These are phyloP conservation scores for Coniochaeta sp. DNA, from an alignment of 2,329 filamentous ascomycete species.

Conservation along the genomic window DNA sequence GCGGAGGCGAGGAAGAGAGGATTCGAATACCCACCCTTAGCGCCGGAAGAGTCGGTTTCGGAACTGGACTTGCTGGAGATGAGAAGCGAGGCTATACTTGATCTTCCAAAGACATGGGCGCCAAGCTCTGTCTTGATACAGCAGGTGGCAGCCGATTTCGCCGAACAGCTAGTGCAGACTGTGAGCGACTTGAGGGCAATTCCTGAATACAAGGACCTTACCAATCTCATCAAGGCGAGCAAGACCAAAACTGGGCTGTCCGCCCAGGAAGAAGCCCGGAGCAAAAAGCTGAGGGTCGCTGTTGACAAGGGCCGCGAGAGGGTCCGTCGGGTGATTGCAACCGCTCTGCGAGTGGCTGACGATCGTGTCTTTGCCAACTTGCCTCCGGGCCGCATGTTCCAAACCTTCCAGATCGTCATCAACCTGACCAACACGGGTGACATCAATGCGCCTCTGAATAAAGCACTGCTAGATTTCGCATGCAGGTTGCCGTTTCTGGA, in stretches of 20 bases:
- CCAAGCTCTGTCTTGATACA: neutral
- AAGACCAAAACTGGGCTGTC: neutral
- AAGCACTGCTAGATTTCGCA: slow-evolving; percentile 15
- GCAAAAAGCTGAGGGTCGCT: neutral
- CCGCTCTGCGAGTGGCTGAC: neutral
- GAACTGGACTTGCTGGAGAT: neutral
- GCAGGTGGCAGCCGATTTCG: neutral
- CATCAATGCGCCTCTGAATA: slow-evolving; percentile 12
- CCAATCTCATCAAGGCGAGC: neutral
- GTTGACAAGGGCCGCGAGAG: neutral
- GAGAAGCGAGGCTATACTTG: neutral
- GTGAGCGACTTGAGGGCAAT: neutral
- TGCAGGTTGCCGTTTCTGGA: slow-evolving; percentile 12
- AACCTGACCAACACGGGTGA: slow-evolving; percentile 13
- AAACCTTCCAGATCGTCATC: slow-evolving; percentile 13
- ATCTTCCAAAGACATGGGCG: neutral
- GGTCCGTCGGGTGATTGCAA: neutral
- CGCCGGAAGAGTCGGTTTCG: neutral
- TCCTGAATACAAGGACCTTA: neutral
- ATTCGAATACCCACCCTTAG: neutral
- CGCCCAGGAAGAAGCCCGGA: neutral
- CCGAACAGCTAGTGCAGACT: neutral
- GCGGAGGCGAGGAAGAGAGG: neutral
- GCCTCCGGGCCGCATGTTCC: neutral
- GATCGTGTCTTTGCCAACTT: neutral